Percentiles rank a stretch among this genome's conserved stretches.
Conservation (phyloP, 1,284 basidiomycete species). For the Papiliotrema fonsecae region DNA sequence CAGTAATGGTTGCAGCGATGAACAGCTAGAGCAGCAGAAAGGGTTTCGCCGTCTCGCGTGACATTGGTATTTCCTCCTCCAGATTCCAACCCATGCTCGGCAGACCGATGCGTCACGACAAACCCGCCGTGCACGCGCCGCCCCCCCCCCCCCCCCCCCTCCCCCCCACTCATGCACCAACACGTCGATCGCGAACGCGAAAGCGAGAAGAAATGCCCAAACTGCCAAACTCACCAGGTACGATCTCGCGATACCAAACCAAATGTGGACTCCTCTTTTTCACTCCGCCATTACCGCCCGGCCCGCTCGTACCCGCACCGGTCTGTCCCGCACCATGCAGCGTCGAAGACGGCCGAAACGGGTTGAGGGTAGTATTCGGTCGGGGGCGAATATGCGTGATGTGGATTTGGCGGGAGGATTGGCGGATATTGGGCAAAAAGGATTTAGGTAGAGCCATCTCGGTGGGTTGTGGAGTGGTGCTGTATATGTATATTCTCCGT, state of each 20-base stretch:
- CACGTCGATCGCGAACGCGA: background rate
- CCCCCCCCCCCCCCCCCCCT: too few relatives aligned
- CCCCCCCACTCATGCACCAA: background rate
- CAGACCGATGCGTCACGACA: too few relatives aligned
- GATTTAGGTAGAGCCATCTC: too few relatives aligned
- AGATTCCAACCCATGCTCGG: too few relatives aligned
- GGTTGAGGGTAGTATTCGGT: background rate
- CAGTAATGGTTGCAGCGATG: too few relatives aligned
- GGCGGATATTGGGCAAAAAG: too few relatives aligned
- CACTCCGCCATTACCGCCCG: background rate
- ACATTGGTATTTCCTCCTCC: too few relatives aligned
- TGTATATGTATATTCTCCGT: too few relatives aligned
- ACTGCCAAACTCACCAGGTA: constrained; percentile 28
- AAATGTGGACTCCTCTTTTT: constrained; percentile 23
- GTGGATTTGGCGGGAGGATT: background rate
- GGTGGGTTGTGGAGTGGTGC: too few relatives aligned
- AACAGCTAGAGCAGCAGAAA: too few relatives aligned
- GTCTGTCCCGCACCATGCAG: background rate
- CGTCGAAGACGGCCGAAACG: background rate
- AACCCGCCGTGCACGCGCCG: too few relatives aligned
- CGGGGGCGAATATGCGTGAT: background rate
- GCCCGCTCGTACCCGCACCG: background rate
- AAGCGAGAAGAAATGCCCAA: background rate
- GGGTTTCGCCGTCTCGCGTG: too few relatives aligned
- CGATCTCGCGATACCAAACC: constrained; percentile 43